Conservation (phyloP, 495 filamentous ascomycete species). For the Entonaema liquescens region DNA sequence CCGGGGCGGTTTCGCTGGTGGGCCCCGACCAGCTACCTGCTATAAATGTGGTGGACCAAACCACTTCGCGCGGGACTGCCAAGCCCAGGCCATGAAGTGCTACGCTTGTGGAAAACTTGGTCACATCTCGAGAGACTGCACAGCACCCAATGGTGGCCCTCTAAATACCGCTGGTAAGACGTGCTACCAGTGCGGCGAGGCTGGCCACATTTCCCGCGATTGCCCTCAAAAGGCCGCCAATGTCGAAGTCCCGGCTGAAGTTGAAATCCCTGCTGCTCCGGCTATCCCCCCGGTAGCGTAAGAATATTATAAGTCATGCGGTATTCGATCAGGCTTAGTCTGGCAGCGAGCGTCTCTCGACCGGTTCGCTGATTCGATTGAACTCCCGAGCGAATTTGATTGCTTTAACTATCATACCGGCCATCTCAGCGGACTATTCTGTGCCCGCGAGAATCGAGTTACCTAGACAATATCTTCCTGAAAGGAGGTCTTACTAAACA, state of each 20-base stretch:
- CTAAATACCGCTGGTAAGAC: conserved; percentile 96
- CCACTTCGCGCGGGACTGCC: conserved; percentile 98
- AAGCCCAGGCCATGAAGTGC: conserved; percentile 99
- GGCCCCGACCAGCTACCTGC: conserved; percentile 88
- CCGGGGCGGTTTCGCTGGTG: conserved; percentile 73
- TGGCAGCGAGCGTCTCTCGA: conserved; percentile 2
- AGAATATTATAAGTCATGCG: neutral
- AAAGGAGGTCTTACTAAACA: conserved; percentile 16
- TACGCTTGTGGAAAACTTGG: conserved; percentile 99
- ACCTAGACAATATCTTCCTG: conserved; percentile 3
- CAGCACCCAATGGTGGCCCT: conserved; percentile 94
- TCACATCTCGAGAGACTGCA: conserved; percentile 98
- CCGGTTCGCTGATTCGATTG: conserved; percentile 1
- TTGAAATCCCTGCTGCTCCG: conserved; percentile 43
- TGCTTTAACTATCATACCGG: conserved; percentile 1
- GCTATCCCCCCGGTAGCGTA: conserved; percentile 51
- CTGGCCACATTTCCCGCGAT: conserved; percentile 95
- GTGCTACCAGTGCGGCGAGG: conserved; percentile 96
- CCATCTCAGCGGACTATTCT: neutral
- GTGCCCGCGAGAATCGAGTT: conserved; percentile 15
- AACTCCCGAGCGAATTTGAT: neutral
- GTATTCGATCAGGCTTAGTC: conserved; percentile 15
- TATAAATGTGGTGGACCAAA: conserved; percentile 99
- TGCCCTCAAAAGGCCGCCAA: conserved; percentile 74
- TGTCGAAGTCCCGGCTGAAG: conserved; percentile 55